These are phyloP conservation scores for Coffea humblotiana DNA, from an alignment of 305 asterid genomes.

Conservation along the genomic window DNA sequence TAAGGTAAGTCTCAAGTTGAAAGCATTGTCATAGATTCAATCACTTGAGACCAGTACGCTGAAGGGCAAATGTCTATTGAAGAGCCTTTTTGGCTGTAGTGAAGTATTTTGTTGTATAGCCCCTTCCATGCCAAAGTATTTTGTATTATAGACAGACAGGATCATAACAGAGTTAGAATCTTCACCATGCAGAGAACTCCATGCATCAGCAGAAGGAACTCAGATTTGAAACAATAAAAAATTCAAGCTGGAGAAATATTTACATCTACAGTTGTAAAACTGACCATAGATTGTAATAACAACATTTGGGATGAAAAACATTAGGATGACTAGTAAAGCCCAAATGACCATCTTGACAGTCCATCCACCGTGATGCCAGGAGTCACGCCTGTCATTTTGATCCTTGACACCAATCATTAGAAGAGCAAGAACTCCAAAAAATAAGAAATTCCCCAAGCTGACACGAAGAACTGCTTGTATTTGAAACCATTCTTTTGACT, in stretches of 20 bases:
- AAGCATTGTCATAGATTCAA: background rate
- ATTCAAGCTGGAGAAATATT: background rate
- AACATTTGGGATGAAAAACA: slow-evolving; percentile 84
- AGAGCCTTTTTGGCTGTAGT: background rate
- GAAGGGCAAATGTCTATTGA: background rate
- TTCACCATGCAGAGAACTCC: background rate
- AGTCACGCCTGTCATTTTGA: slow-evolving; percentile 89
- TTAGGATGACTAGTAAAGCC: slow-evolving; percentile 73
- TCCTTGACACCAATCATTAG: slow-evolving; percentile 87
- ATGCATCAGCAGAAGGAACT: background rate
- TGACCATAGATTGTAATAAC: slow-evolving; percentile 62
- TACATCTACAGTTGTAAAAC: slow-evolving; percentile 18
- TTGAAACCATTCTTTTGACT: slow-evolving; percentile 78
- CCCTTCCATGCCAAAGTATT: too few relatives aligned
- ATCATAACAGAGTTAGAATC: background rate
- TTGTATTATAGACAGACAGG: background rate
- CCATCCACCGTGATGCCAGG: slow-evolving; percentile 93
- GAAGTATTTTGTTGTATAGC: background rate
- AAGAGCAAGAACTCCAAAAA: slow-evolving; percentile 73
- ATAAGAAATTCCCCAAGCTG: slow-evolving; percentile 89
- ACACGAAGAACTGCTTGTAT: slow-evolving; percentile 93
- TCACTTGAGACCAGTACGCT: background rate
- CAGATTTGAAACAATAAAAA: background rate
- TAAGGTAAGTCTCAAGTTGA: background rate
- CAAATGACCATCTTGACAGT: slow-evolving; percentile 66